Evolutionary conservation across 2,329 filamentous ascomycete species (phyloP).

Genomic region (Talaromyces sp.): DNA sequence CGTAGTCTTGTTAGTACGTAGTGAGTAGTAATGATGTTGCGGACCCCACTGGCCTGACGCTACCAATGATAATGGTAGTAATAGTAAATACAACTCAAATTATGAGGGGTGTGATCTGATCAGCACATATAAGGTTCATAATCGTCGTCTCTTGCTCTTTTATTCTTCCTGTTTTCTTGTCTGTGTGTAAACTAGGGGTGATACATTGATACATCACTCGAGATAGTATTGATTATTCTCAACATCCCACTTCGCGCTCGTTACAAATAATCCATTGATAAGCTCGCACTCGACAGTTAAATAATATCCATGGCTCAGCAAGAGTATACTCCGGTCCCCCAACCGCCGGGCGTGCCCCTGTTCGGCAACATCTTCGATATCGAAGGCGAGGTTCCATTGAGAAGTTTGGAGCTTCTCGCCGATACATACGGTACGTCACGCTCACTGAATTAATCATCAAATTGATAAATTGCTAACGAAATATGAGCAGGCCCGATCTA

Average conservation of each 20-base stretch:
- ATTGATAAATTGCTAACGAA: not conserved
- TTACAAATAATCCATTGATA: not conserved
- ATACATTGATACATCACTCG: not conserved
- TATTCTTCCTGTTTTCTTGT: not conserved
- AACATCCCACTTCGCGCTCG: not conserved
- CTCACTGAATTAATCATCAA: not conserved
- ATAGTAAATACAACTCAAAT: not conserved
- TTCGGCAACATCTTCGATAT: conserved; percentile 64
- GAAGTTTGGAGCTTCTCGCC: conserved; percentile 9
- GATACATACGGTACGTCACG: not conserved
- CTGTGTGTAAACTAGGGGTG: not conserved
- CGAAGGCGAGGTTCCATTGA: conserved; percentile 50
- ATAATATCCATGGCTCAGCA: not conserved
- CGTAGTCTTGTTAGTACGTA: not conserved
- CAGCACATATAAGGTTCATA: not conserved
- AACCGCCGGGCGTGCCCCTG: conserved; percentile 60
- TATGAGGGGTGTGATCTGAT: not conserved
- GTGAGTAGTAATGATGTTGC: no score
- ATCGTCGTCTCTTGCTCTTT: not conserved
- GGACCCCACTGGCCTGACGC: not conserved
- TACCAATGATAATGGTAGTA: not conserved
- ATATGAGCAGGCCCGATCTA: conserved; percentile 52
- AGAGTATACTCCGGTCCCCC: conserved; percentile 48
- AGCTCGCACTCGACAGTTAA: not conserved
- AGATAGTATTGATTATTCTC: not conserved